These are phyloP conservation scores for Gossypium stocksii DNA, from an alignment of 345 rosid species.

Conservation along the genomic window DNA sequence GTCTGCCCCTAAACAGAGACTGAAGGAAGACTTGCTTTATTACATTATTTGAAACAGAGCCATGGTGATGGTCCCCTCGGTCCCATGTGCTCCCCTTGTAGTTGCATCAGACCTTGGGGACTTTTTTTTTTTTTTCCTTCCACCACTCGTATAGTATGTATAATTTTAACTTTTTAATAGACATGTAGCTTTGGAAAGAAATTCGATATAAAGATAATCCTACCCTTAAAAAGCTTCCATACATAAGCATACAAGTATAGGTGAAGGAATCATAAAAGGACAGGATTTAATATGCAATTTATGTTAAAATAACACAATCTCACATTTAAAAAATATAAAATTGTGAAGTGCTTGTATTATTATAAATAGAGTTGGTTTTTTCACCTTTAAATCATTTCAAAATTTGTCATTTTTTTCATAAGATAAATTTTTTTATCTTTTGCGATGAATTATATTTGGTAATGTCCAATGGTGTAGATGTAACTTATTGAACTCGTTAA, in stretches of 20 bases:
- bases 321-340: too few species aligned
- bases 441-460: too few species aligned
- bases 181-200: neutral
- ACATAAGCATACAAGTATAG: neutral
- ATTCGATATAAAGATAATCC: neutral
- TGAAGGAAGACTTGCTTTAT: neutral
- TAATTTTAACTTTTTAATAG: neutral
- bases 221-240: too few species aligned
- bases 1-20: slow-evolving; percentile 9
- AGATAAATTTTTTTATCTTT: too few species aligned
- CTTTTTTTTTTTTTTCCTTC: neutral
- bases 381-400: too few species aligned
- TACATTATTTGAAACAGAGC: neutral
- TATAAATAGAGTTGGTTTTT: too few species aligned
- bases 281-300: neutral
- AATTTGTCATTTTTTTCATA: too few species aligned
- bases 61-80: slow-evolving; percentile 9
- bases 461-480: too few species aligned
- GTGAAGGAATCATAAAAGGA: neutral
- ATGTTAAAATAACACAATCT: too few species aligned
- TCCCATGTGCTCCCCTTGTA: neutral
- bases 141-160: neutral
- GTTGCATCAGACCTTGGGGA: neutral
- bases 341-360: too few species aligned
- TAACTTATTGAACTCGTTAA: too few species aligned